Evolutionary conservation across 495 filamentous ascomycete genomes (phyloP).

Genomic region (Penicillium daleae): DNA sequence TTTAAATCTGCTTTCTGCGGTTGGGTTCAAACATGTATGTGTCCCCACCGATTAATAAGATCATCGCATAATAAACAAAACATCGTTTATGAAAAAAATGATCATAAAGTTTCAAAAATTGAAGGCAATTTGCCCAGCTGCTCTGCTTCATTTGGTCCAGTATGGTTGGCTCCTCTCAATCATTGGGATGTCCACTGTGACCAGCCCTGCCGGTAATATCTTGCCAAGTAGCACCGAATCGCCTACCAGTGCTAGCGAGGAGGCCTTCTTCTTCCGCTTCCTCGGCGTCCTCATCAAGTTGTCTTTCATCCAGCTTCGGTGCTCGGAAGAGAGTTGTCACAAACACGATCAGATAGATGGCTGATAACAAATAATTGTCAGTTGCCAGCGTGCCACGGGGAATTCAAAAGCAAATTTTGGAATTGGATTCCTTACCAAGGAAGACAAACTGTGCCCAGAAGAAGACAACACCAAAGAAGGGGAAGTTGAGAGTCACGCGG

Average conservation of each 20-base stretch:
- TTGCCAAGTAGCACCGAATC: constrained; percentile 85
- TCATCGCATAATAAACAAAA: not conserved
- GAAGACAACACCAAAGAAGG: constrained; percentile 88
- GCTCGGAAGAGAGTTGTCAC: constrained; percentile 76
- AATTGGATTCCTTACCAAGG: constrained; percentile 55
- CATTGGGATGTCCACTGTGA: constrained; percentile 16
- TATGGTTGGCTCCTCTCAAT: not conserved
- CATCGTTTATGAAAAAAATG: not conserved
- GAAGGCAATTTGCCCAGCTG: not conserved
- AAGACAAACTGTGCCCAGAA: constrained; percentile 98
- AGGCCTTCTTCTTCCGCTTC: constrained; percentile 95
- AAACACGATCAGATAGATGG: constrained; percentile 78
- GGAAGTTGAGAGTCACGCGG: constrained; percentile 91
- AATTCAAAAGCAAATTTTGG: not conserved
- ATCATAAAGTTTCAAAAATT: not conserved
- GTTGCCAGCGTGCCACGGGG: not conserved
- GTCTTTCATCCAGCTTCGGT: constrained; percentile 71
- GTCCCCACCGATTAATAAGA: not conserved
- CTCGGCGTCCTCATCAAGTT: constrained; percentile 86
- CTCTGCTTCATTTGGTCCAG: not conserved
- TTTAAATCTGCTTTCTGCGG: not conserved
- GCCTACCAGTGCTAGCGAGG: constrained; percentile 75
- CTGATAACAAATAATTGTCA: constrained; percentile 28
- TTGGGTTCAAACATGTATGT: not conserved
- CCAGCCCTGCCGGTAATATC: constrained; percentile 69